Base-by-base conservation (phyloP, 2,329 filamentous ascomycete genomes). In the Esteya vermicola region DNA sequence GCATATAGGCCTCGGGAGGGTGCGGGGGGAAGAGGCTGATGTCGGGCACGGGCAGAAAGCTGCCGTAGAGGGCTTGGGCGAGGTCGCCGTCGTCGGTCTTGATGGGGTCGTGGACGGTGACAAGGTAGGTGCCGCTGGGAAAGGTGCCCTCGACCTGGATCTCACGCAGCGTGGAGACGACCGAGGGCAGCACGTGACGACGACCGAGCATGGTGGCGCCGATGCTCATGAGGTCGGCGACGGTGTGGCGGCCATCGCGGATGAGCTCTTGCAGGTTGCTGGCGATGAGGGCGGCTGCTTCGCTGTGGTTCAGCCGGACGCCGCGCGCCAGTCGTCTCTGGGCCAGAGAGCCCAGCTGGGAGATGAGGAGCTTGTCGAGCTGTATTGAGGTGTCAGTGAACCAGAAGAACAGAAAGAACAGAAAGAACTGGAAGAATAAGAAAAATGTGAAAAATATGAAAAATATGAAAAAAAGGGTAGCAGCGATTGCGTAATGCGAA, bases 131-230 rank as follows among this genome's bases (percentile, higher is more conserved):
- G 40, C 89, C 89, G 7, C 75, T 81, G 22, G 77, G 80, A 55
- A 96, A 96, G 2, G 88, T 96, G 44, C 89, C 89, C 61, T 96
- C 89, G 48, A 96, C 83, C 67, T 93, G 85, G 50, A 96, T 73
- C 62, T 93, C 82, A 43, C 75, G 70, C 33, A 96, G 73, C 4
- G 84, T 86, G 32, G 73, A 69, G 43, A 80, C 74, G 20, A 95
- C 89, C 10, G 81, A 78, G 19, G 89, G 86, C 33, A 85, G 68
- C 44, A 96, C 89, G 59, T 96, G 89, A 26, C 89, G 82, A 9
- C 89, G 82, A 47, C 89, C 89, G 3, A 96, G 81, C 79, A 96
- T 88, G 40, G 83, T 89, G 51, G 84, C 78, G 51, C 89, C 89
- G 47, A 94, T 74, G 45, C 76, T 67, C 88, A 96, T 96, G 55